A percentile compares a stretch with the other conserved stretches of the same genome.
phyloP scores from a whole-genome alignment of 2,329 filamentous ascomycete genomes.

The Teratosphaeria pseudoeucalypti region DNA sequence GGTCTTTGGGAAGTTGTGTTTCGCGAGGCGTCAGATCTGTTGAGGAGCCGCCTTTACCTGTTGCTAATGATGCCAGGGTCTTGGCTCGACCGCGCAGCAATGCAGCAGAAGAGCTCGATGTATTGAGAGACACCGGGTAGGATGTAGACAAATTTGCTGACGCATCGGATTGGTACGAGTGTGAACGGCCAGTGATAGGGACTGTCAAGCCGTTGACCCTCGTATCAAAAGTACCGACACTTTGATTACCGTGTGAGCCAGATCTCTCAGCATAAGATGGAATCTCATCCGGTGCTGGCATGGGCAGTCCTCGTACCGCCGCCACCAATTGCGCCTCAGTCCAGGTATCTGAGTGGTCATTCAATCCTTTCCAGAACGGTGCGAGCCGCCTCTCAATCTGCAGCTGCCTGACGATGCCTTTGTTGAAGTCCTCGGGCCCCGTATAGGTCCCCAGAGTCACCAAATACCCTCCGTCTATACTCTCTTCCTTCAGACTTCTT shows the following conservation, averaged over 20 bases:
- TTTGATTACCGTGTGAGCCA: slow-evolving; percentile 12
- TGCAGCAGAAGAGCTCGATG: slow-evolving; percentile 34
- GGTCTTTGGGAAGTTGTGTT: slow-evolving; percentile 67
- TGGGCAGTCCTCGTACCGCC: slow-evolving; percentile 69
- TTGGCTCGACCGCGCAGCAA: slow-evolving; percentile 77
- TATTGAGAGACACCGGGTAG: slow-evolving; percentile 32
- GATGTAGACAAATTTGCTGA: slow-evolving; percentile 45
- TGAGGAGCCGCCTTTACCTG: slow-evolving; percentile 54
- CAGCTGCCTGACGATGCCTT: slow-evolving; percentile 73
- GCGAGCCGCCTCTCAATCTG: slow-evolving; percentile 92
- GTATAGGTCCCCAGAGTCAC: slow-evolving; percentile 93
- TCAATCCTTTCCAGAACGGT: slow-evolving; percentile 88
- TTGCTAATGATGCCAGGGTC: slow-evolving; percentile 73
- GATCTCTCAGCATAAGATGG: slow-evolving; percentile 48
- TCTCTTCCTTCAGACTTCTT: slow-evolving; percentile 79
- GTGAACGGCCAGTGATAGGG: slow-evolving; percentile 65
- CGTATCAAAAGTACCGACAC: slow-evolving; percentile 38
- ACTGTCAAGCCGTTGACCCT: slow-evolving; percentile 62
- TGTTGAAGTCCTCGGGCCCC: slow-evolving; percentile 86
- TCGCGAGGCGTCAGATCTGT: slow-evolving; percentile 67
- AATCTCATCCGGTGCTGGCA: slow-evolving; percentile 75
- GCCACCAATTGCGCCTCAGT: slow-evolving; percentile 92
- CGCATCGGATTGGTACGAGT: slow-evolving; percentile 67
- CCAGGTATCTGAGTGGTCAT: slow-evolving; percentile 83
- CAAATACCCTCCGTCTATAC: slow-evolving; percentile 86